Percentiles rank a stretch among this genome's conserved stretches.
These are phyloP conservation scores for Asterionellopsis glacialis DNA, from an alignment of 108 stramenopile species.

Conservation along the genomic window DNA sequence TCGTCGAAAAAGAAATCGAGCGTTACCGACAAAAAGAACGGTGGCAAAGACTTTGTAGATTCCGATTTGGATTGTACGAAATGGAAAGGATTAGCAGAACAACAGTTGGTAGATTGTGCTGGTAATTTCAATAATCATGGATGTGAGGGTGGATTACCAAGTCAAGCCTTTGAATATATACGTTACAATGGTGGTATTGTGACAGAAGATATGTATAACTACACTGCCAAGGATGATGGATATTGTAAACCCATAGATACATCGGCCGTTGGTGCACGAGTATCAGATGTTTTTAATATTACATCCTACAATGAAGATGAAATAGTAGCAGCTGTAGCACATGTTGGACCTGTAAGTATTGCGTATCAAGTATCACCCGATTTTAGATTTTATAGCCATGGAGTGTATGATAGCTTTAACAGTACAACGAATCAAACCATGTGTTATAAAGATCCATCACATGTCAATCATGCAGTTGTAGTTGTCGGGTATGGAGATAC, in stretches of 20 bases:
- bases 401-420: conserved; percentile 54
- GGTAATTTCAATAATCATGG: conserved; percentile 43
- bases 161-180: conserved; percentile 48
- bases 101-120: conserved; percentile 62
- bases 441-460: conserved; percentile 25
- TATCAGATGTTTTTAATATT: conserved; percentile 43
- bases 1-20: not conserved
- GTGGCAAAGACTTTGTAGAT: not conserved
- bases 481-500: conserved; percentile 65
- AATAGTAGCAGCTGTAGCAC: conserved; percentile 45
- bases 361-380: conserved; percentile 73
- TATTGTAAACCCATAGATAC: not conserved
- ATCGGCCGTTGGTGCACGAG: conserved; percentile 9
- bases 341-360: conserved; percentile 56
- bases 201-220: conserved; percentile 30
- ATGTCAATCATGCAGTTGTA: conserved; percentile 75
- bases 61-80: conserved; percentile 27
- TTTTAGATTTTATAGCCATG: conserved; percentile 53
- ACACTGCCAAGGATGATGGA: conserved; percentile 23
- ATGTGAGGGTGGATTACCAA: conserved; percentile 54
- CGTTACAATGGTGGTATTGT: conserved; percentile 50
- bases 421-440: conserved; percentile 43
- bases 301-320: conserved; percentile 37
- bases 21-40: not conserved
- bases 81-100: conserved; percentile 48